Base-by-base conservation (phyloP, 2,329 filamentous ascomycete species). In the Teratosphaeria viscida region DNA sequence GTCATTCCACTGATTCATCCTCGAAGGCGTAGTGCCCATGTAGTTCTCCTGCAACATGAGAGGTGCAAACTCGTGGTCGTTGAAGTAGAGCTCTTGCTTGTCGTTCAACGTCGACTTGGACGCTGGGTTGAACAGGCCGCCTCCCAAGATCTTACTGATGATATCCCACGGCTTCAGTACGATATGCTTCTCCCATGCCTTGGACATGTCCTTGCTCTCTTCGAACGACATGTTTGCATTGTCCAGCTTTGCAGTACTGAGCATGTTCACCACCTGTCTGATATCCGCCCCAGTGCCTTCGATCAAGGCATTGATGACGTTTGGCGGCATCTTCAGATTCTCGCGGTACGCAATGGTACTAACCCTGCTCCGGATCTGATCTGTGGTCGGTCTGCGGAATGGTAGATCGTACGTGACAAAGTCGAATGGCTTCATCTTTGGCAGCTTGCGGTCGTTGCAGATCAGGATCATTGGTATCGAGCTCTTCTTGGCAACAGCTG, bases 11-110 rank as follows among this genome's bases (percentile, higher is more conserved):
- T 79, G 80, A 62, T 79, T 82, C 3, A 89, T 77, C 12, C 78
- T 80, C 62, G 85, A 81, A 2, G 94, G 94, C 62, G 86, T 89
- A 1, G 90, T 91, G 63, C 85, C 87, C 12, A 99, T 81, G 67
- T 99, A 99, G 71, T 99, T 99, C 74, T 99, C 95, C 72, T 99
- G 94, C 54, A 99, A 85, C 94, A 99, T 97, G 57, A 99, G 79
- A 70, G 87, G 94, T 69, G 91, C 96, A 76, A 97, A 95, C 68
- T 99, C 94, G 70, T 99, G 94, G 68, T 99, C 94, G 73, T 99
- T 97, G 80, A 99, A 99, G 74, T 99, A 99, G 1, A 99, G 84
- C 75, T 99, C 92, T 63, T 95, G 94, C 79, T 99, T 99, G 74
- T 99, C 92, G 71, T 97, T 97, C 39, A 99, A 78, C 0, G 90